Conservation (phyloP, 2,329 filamentous ascomycete genomes). For the Tolypocladium nubicola region DNA sequence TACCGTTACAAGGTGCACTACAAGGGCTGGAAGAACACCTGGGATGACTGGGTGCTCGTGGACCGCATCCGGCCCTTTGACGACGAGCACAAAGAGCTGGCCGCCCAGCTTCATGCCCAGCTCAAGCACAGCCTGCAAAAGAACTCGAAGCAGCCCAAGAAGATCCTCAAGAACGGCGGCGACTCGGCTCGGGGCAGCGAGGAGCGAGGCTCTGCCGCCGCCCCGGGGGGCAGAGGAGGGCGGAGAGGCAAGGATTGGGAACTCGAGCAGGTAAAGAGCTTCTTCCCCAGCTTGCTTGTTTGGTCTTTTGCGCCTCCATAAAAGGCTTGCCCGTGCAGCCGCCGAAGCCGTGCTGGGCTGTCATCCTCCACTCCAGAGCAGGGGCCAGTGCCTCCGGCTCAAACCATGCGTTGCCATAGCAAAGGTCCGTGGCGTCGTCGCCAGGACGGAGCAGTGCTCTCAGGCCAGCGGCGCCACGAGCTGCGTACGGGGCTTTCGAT, state of each 20-base stretch:
- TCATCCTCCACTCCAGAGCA: not conserved
- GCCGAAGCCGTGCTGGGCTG: not conserved
- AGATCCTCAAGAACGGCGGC: constrained; percentile 25
- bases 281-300: constrained; percentile 2
- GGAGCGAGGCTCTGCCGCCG: constrained; percentile 55
- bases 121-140: constrained; percentile 48
- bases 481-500: not conserved
- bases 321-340: not conserved
- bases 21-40: constrained; percentile 99
- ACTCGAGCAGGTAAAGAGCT: constrained; percentile 59
- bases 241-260: constrained; percentile 72
- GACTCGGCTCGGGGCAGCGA: constrained; percentile 61
- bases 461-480: not conserved
- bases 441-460: not conserved
- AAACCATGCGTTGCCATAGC: not conserved
- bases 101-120: constrained; percentile 60
- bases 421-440: not conserved
- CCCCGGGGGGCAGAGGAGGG: constrained; percentile 55
- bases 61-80: constrained; percentile 91
- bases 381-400: not conserved
- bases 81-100: constrained; percentile 88
- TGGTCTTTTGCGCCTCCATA: not conserved
- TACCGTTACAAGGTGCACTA: constrained; percentile 93
- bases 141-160: constrained; percentile 43
- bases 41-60: constrained; percentile 96